Evolutionary conservation across 352 stramenopile genomes (phyloP).

Genomic region (Pythium plurisporium): DNA sequence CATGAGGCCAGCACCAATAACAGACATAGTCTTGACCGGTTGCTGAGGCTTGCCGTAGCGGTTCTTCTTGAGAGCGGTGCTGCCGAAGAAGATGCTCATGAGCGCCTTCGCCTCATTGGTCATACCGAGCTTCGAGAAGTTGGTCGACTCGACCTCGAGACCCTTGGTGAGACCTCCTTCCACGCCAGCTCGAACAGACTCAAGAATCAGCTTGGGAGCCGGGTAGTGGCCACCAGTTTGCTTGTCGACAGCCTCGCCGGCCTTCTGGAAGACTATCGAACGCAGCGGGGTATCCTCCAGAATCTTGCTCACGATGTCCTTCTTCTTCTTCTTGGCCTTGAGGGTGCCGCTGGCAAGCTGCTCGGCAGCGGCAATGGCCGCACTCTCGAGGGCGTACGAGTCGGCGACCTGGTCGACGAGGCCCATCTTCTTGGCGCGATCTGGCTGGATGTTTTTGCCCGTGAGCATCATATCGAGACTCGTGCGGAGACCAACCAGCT

Average conservation of each 20-base stretch:
- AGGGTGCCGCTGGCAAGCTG: slow-evolving; percentile 89
- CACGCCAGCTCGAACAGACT: slow-evolving; percentile 82
- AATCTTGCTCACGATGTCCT: slow-evolving; percentile 83
- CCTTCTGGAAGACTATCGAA: slow-evolving; percentile 93
- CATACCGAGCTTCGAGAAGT: slow-evolving; percentile 96
- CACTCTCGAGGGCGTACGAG: slow-evolving; percentile 84
- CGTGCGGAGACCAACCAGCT: slow-evolving; percentile 90
- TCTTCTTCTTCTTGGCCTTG: slow-evolving; percentile 90
- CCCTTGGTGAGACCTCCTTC: slow-evolving; percentile 74
- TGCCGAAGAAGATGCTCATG: slow-evolving; percentile 98
- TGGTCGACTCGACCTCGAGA: slow-evolving; percentile 91
- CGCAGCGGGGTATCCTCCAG: slow-evolving; percentile 94
- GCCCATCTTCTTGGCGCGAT: slow-evolving; percentile 97
- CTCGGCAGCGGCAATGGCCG: slow-evolving; percentile 87
- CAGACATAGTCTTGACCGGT: slow-evolving; percentile 90
- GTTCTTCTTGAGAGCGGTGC: slow-evolving; percentile 98
- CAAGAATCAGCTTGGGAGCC: slow-evolving; percentile 93
- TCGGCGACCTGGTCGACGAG: slow-evolving; percentile 95
- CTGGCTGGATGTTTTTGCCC: slow-evolving; percentile 93
- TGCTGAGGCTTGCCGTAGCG: slow-evolving; percentile 87
- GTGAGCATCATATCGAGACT: slow-evolving; percentile 98
- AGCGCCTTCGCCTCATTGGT: slow-evolving; percentile 94
- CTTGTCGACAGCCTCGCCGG: slow-evolving; percentile 95
- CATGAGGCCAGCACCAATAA: slow-evolving; percentile 98
- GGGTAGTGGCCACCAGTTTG: slow-evolving; percentile 97